A percentile compares a stretch with the other conserved stretches of the same genome.
These are phyloP conservation scores for Diospyros lotus DNA, from an alignment of 148 eudicot species.

Conservation along the genomic window DNA sequence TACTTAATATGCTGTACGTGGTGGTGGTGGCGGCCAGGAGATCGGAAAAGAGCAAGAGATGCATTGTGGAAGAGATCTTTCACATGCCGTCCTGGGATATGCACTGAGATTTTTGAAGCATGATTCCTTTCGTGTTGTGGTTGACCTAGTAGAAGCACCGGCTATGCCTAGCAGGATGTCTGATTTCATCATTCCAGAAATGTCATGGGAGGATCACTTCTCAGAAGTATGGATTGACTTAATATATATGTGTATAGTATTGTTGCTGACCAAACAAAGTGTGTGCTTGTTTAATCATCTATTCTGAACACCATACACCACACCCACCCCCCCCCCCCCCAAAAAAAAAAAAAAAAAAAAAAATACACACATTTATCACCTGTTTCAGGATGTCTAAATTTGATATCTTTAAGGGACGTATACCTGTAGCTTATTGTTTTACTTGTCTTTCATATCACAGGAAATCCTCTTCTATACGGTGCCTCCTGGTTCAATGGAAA, in stretches of 20 bases:
- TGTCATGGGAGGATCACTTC: constrained; percentile 57
- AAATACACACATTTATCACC: neutral
- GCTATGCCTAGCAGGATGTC: constrained; percentile 39
- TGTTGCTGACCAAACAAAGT: no score
- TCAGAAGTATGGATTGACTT: constrained; percentile 52
- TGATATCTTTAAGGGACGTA: neutral
- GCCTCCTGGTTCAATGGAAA: constrained; percentile 68
- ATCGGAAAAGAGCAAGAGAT: constrained; percentile 34
- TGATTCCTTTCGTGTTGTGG: constrained; percentile 28
- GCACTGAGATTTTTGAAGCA: constrained; percentile 67
- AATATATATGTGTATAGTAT: neutral
- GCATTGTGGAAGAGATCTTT: constrained; percentile 31
- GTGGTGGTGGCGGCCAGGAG: constrained; percentile 32
- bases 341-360: no score
- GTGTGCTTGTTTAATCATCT: neutral
- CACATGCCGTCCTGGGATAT: constrained; percentile 50
- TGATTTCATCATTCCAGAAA: constrained; percentile 33
- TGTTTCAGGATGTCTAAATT: neutral
- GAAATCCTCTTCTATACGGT: constrained; percentile 75
- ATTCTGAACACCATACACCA: neutral
- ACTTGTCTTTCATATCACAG: constrained; percentile 30
- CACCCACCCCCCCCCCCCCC: neutral
- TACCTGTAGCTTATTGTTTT: neutral
- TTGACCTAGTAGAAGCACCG: constrained; percentile 40
- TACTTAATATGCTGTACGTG: constrained; percentile 1